Evolutionary conservation across 2,329 filamentous ascomycete species (phyloP).

Genomic region (Ceratocystis papillata): DNA sequence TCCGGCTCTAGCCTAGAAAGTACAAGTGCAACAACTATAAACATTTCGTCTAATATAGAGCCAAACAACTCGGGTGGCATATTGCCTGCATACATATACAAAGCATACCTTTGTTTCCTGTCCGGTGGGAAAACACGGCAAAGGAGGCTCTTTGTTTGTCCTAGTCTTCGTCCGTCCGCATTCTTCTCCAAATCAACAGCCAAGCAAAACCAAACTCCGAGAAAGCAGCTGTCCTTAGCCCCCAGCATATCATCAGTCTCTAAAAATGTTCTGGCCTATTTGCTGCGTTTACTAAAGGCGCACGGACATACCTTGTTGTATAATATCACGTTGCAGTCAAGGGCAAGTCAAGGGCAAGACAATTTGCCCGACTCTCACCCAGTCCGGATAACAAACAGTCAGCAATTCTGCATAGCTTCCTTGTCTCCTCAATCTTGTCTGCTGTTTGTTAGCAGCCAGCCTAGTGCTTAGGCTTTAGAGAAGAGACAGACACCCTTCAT

Average conservation of each 20-base stretch:
- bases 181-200: neutral
- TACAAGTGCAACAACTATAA: conserved; percentile 7
- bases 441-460: too few relatives aligned
- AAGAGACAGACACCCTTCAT: too few relatives aligned
- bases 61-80: neutral
- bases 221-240: neutral
- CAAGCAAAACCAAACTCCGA: neutral
- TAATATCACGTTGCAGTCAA: conserved; percentile 14
- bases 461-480: too few relatives aligned
- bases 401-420: too few relatives aligned
- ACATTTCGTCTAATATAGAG: neutral
- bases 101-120: too few relatives aligned
- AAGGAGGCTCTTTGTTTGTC: neutral
- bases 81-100: too few relatives aligned
- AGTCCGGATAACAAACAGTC: too few relatives aligned
- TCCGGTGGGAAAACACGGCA: neutral
- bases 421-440: too few relatives aligned
- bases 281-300: neutral
- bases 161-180: neutral
- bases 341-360: neutral
- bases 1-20: neutral
- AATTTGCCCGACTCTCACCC: neutral
- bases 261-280: conserved; percentile 9
- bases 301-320: conserved; percentile 9
- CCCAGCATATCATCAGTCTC: neutral